phyloP scores from a whole-genome alignment of 106 monocot genomes.

The Iris macrosiphon region DNA sequence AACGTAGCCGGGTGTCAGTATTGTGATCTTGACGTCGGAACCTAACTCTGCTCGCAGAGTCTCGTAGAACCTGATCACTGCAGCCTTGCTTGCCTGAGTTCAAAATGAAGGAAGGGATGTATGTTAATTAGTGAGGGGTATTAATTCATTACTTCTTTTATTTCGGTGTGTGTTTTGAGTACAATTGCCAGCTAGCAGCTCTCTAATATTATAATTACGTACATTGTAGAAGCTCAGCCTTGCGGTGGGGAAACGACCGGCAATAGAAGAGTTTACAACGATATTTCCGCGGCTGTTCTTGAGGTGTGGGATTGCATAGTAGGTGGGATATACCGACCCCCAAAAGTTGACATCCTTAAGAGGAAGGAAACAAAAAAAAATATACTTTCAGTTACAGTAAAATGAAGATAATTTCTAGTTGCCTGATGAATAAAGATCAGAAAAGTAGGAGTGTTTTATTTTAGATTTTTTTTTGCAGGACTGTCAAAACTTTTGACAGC shows the following conservation, averaged over 20 bases:
- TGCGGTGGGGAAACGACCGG: constrained; percentile 45
- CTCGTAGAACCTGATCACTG: constrained; percentile 69
- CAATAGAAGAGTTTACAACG: constrained; percentile 48
- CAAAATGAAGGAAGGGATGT: neutral
- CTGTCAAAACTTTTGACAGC: no score
- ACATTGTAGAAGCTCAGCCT: constrained; percentile 83
- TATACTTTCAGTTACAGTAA: neutral
- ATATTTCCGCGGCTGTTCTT: constrained; percentile 60
- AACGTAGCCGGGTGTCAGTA: constrained; percentile 58
- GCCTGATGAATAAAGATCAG: no score
- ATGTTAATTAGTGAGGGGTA: neutral
- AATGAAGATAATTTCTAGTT: neutral
- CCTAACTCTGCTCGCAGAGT: constrained; percentile 65
- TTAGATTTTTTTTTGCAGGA: no score
- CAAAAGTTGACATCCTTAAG: constrained; percentile 83
- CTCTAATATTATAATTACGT: no score
- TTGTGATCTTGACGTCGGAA: constrained; percentile 49
- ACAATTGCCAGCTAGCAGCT: no score
- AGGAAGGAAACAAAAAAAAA: neutral
- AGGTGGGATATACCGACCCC: constrained; percentile 73
- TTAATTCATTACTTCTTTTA: neutral
- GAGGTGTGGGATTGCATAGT: constrained; percentile 68
- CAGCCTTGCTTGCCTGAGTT: constrained; percentile 79
- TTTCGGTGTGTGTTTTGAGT: no score
- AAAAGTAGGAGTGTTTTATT: no score